Percentiles rank a stretch among this genome's conserved stretches.
These are phyloP conservation scores for Fusarium verrucosum DNA, from an alignment of 2,329 filamentous ascomycete species.

Conservation along the genomic window DNA sequence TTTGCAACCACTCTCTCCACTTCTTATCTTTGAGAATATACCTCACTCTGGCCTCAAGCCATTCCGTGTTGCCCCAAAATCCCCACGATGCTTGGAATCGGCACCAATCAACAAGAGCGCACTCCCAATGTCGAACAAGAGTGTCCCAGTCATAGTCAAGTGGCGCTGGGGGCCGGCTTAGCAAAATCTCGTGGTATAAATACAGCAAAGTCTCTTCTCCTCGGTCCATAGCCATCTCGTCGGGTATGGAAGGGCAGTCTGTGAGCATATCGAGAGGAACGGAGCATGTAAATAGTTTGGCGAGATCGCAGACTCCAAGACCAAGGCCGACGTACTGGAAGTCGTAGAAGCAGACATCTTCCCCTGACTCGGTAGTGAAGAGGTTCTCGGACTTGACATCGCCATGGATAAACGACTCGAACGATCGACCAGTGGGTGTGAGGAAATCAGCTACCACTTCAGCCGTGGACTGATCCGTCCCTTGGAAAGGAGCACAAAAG, in stretches of 20 bases:
- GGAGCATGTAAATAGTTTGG: conserved; percentile 74
- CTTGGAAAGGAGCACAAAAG: conserved; percentile 54
- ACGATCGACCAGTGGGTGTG: conserved; percentile 54
- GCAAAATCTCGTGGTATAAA: conserved; percentile 56
- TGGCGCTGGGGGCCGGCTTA: conserved; percentile 8
- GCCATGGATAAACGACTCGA: conserved; percentile 70
- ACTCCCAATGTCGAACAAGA: conserved; percentile 71
- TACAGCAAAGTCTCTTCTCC: conserved; percentile 63
- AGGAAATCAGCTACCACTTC: conserved; percentile 64
- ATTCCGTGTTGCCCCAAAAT: conserved; percentile 68
- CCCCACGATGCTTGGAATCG: conserved; percentile 69
- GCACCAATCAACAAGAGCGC: conserved; percentile 73
- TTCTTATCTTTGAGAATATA: conserved; percentile 56
- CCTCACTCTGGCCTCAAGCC: conserved; percentile 64
- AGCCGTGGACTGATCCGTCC: conserved; percentile 51
- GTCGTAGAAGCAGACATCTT: conserved; percentile 70
- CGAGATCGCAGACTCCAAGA: conserved; percentile 71
- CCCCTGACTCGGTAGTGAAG: conserved; percentile 62
- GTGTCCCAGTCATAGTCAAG: conserved; percentile 61
- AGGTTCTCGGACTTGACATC: conserved; percentile 77
- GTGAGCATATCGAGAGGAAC: conserved; percentile 65
- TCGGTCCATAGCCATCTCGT: conserved; percentile 57
- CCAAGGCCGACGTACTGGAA: conserved; percentile 75
- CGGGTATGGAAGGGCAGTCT: conserved; percentile 41
- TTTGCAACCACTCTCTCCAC: conserved; percentile 58